These are phyloP conservation scores for Hypomontagnella monticulosa DNA, from an alignment of 495 filamentous ascomycete species.

Conservation along the genomic window DNA sequence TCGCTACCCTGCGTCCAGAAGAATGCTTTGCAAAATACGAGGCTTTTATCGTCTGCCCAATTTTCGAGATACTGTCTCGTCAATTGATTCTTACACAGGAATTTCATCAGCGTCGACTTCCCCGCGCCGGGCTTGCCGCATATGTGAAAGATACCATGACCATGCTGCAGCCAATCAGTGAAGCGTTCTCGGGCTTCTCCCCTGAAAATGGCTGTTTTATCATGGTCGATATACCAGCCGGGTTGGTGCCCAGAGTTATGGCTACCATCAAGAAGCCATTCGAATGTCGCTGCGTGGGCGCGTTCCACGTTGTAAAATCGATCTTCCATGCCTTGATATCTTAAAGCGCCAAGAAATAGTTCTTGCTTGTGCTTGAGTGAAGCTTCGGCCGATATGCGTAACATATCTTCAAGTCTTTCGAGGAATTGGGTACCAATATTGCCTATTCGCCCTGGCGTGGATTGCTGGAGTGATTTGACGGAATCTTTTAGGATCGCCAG, in stretches of 20 bases:
- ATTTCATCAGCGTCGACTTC: conserved; percentile 57
- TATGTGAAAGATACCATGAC: conserved; percentile 49
- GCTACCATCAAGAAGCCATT: conserved; percentile 6
- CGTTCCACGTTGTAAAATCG: conserved; percentile 16
- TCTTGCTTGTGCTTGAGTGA: conserved; percentile 9
- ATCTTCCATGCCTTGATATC: conserved; percentile 13
- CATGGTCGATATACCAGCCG: no score
- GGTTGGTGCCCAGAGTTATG: background rate
- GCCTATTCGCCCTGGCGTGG: no score
- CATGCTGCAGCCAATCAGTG: conserved; percentile 44
- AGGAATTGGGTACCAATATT: no score
- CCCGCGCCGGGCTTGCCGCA: conserved; percentile 54
- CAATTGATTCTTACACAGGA: conserved; percentile 34
- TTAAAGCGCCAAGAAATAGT: conserved; percentile 14
- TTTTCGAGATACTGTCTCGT: conserved; percentile 21
- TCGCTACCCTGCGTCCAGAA: conserved; percentile 55
- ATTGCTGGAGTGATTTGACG: no score
- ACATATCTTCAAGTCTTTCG: conserved; percentile 2
- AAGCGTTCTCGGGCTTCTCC: conserved; percentile 14
- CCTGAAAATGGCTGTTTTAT: background rate
- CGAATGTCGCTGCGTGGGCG: conserved; percentile 13
- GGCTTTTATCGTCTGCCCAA: conserved; percentile 43
- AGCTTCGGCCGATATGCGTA: conserved; percentile 16
- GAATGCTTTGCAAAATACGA: conserved; percentile 53
- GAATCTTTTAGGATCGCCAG: no score